Base-by-base conservation (phyloP, 495 filamentous ascomycete species). In the Antarctomyces pellizariae region DNA sequence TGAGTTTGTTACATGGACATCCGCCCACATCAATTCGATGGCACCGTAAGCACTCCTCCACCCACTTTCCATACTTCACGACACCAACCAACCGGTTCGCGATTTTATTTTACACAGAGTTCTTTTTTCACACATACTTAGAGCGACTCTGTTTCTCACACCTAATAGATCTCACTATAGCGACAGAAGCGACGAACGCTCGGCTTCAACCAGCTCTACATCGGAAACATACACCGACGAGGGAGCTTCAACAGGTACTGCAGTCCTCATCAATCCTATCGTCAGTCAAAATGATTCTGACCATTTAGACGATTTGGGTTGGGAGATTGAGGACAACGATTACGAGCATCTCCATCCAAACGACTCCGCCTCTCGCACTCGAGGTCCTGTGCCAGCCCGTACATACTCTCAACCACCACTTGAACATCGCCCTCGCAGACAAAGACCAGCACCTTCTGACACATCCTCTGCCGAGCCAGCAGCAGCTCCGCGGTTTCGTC, bases 281-380 rank as follows among this genome's bases (percentile, higher is more conserved):
- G 31, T 13, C 29, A 31, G 23, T 9, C 29, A 24, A 15, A 26
- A 31, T 16, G 34, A 32, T 36, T 44, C 33, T 28, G 36, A 42
- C 28, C 36, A 34, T 20, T 36, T 47, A 23, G 46, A 51, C 6
- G 46, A 50, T 24, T 34, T 35, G 33, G 44, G 44, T 12, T 54
- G 50, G 13, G 57, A 66, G 44, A 50, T 22, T 53, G 57, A 42
- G 36, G 53, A 34, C 13, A 33, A 46, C 12, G 37, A 50, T 9
- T 47, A 50, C 32, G 71, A 70, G 41, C 76, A 83, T 38, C 49
- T 86, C 37, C 68, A 72, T 27, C 73, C 76, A 13, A 75, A 70
- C 18, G 78, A 89, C 53, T 83, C 77, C n/a, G 77, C 77, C 15
- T 84, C 68, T 35, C 54, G 65, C 32, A 59, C 64, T 24, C 36